Conservation (phyloP, 257 asterid species). For the Solanum piurae region DNA sequence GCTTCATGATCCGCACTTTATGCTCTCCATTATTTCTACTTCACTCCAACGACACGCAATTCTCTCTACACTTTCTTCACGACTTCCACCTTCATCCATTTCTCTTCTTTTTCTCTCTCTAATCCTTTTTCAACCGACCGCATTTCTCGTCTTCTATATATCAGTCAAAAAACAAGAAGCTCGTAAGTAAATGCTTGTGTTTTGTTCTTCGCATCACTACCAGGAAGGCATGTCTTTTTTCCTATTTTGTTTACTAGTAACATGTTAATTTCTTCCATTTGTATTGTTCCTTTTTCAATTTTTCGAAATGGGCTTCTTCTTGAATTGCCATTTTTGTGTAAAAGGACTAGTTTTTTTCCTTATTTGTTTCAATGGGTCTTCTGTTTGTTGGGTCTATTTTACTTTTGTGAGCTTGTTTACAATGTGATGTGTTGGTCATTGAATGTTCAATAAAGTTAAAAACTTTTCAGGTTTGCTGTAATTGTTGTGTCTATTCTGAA, state of each 20-base stretch:
- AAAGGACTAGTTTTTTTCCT: not conserved
- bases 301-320: not conserved
- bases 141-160: not conserved
- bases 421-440: not conserved
- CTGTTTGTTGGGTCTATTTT: not conserved
- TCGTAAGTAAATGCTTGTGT: conserved; percentile 3
- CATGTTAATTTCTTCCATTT: not conserved
- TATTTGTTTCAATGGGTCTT: not conserved
- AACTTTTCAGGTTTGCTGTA: not conserved
- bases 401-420: not conserved
- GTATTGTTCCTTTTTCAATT: not conserved
- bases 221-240: conserved; percentile 25
- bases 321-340: not conserved
- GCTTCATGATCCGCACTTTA: conserved; percentile 41
- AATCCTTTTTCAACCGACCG: not conserved
- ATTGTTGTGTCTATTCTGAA: not conserved
- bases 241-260: not conserved
- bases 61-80: conserved; percentile 9
- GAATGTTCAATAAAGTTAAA: not conserved
- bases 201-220: conserved; percentile 13
- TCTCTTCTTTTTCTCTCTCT: not conserved
- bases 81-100: not conserved
- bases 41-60: not conserved
- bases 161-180: not conserved
- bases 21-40: conserved; percentile 5